Evolutionary conservation across 495 filamentous ascomycete species (phyloP).

Genomic region (Penicillium mononematosum): DNA sequence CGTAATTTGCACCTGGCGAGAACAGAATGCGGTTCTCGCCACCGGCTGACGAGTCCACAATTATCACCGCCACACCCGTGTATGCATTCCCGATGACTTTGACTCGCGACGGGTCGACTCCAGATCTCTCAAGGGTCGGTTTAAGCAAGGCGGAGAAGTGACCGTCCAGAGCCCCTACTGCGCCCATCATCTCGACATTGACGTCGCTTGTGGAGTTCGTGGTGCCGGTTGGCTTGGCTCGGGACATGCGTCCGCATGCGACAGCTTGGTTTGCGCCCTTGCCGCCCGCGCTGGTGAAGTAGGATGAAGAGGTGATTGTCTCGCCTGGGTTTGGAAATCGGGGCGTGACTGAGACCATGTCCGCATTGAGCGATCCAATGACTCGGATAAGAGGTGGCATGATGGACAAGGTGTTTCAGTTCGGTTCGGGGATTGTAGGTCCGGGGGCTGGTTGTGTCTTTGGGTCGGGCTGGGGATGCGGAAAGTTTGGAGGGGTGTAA

Average conservation of each 20-base stretch:
- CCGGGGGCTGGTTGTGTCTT: constrained; percentile 1
- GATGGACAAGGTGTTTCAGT: constrained; percentile 1
- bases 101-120: constrained; percentile 61
- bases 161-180: constrained; percentile 64
- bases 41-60: constrained; percentile 73
- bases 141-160: constrained; percentile 40
- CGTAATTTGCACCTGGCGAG: constrained; percentile 74
- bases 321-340: constrained; percentile 82
- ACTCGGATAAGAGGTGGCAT: constrained; percentile 65
- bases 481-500: background rate
- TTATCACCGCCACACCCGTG: constrained; percentile 79
- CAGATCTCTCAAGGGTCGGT: constrained; percentile 54
- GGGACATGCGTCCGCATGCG: constrained; percentile 65
- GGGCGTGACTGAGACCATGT: constrained; percentile 82
- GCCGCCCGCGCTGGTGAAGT: constrained; percentile 78
- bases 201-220: constrained; percentile 45
- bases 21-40: constrained; percentile 90
- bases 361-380: constrained; percentile 90
- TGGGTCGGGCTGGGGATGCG: background rate
- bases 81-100: constrained; percentile 46
- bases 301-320: constrained; percentile 77
- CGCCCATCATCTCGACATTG: constrained; percentile 75
- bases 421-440: background rate
- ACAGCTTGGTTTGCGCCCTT: constrained; percentile 98
- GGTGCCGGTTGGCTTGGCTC: constrained; percentile 32